phyloP scores from a whole-genome alignment of 2,329 filamentous ascomycete genomes.

The Fusarium pseudograminearum region DNA sequence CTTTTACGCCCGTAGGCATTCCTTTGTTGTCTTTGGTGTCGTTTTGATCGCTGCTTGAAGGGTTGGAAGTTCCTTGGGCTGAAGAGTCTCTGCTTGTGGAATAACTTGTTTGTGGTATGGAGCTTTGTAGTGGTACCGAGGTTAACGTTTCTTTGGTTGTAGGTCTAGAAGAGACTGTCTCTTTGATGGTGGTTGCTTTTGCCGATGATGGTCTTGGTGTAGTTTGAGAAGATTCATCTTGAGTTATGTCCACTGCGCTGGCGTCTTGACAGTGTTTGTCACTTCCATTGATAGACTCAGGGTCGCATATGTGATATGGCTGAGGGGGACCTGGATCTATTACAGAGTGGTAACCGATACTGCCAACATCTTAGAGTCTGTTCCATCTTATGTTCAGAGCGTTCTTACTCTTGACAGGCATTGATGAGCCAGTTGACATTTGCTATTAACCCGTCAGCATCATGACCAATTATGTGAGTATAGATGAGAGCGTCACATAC shows the following conservation, averaged over 20 bases:
- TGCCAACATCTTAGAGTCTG: constrained; percentile 25
- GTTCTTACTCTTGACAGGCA: constrained; percentile 62
- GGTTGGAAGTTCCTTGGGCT: constrained; percentile 26
- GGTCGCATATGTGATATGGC: constrained; percentile 40
- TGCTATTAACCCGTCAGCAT: constrained; percentile 52
- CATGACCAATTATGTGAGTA: not conserved
- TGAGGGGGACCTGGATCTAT: constrained; percentile 47
- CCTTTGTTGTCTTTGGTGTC: constrained; percentile 3
- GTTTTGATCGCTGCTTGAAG: constrained; percentile 12
- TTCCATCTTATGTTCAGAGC: not conserved
- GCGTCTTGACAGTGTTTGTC: constrained; percentile 30
- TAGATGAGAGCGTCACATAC: constrained; percentile 48
- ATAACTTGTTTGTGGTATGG: constrained; percentile 31
- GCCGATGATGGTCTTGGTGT: not conserved
- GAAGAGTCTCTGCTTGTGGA: constrained; percentile 39
- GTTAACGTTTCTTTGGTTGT: constrained; percentile 8
- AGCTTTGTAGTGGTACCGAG: constrained; percentile 12
- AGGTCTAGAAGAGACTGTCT: not conserved
- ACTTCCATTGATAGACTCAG: constrained; percentile 16
- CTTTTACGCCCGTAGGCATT: constrained; percentile 57
- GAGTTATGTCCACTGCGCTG: not conserved
- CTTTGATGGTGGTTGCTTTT: not conserved
- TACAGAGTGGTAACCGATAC: constrained; percentile 46
- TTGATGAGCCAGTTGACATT: constrained; percentile 65
- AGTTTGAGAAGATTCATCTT: constrained; percentile 5